A percentile compares a stretch with the other conserved stretches of the same genome.
Evolutionary conservation across 495 filamentous ascomycete genomes (phyloP).

Genomic region (Neurospora sp.): DNA sequence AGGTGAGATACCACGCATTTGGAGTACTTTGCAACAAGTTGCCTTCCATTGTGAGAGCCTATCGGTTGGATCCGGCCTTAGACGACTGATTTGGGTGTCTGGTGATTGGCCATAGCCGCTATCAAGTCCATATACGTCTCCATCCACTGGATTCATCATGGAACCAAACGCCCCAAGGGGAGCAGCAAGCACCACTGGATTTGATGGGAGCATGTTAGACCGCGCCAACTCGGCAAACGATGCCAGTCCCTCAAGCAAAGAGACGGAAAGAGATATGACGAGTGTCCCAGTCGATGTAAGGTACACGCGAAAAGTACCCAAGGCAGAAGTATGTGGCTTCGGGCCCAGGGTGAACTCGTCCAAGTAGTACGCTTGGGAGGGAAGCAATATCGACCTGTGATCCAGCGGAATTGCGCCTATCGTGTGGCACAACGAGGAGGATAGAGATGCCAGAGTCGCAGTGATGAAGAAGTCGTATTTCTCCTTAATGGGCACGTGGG

Average conservation of each 20-base stretch:
- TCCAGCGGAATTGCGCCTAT: conserved; percentile 34
- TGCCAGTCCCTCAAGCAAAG: conserved; percentile 27
- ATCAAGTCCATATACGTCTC: conserved; percentile 13
- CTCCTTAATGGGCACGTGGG: conserved; percentile 20
- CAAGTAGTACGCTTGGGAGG: conserved; percentile 10
- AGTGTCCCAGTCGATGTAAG: conserved; percentile 38
- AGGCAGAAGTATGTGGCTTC: conserved; percentile 17
- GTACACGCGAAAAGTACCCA: conserved; percentile 39
- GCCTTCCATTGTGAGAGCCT: conserved; percentile 29
- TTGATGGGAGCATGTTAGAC: conserved; percentile 22
- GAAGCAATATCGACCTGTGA: conserved; percentile 30
- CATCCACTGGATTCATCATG: conserved; percentile 22
- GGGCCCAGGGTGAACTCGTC: conserved; percentile 14
- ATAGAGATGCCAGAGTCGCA: conserved; percentile 33
- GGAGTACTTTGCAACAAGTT: conserved; percentile 29
- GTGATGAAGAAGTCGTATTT: conserved; percentile 36
- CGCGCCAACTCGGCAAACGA: conserved; percentile 28
- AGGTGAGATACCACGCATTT: conserved; percentile 31
- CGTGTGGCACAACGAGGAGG: conserved; percentile 29
- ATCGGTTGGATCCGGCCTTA: conserved; percentile 27
- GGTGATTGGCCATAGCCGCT: conserved; percentile 33
- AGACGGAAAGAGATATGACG: conserved; percentile 32
- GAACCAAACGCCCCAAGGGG: conserved; percentile 38
- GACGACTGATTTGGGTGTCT: conserved; percentile 31
- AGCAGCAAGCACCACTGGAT: conserved; percentile 31